A percentile compares a stretch with the other conserved stretches of the same genome.
phyloP scores from a whole-genome alignment of 2,329 filamentous ascomycete species.

The Aureobasidium sp. region DNA sequence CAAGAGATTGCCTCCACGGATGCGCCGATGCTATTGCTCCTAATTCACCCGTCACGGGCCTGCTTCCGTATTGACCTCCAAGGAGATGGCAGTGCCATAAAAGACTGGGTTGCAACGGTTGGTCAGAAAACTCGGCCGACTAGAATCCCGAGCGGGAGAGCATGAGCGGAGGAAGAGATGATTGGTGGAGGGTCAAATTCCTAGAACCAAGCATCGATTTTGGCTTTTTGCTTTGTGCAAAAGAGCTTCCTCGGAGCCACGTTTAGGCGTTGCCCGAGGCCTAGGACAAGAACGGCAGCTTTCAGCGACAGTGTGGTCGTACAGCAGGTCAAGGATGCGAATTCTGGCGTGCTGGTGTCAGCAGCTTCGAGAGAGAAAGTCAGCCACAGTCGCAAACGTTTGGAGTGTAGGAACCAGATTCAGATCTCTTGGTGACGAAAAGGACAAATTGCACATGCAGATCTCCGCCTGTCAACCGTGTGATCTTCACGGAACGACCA shows the following conservation, averaged over 20 bases:
- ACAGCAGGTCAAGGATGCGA: background rate
- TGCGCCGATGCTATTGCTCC: background rate
- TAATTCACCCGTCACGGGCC: background rate
- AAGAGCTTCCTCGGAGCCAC: background rate
- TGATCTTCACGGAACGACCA: constrained; percentile 13
- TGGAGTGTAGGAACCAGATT: background rate
- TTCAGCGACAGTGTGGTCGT: background rate
- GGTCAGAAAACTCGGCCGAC: background rate
- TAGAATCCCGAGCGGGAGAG: background rate
- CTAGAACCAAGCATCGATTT: background rate
- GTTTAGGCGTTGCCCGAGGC: background rate
- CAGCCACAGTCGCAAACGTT: background rate
- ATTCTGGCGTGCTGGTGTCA: background rate
- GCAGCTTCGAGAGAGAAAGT: background rate
- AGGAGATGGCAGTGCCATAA: background rate
- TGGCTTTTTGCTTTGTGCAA: background rate
- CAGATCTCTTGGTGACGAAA: background rate
- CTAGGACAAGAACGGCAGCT: background rate
- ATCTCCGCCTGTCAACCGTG: constrained; percentile 13
- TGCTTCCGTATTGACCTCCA: background rate
- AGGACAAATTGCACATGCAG: constrained; percentile 12
- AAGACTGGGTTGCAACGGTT: background rate
- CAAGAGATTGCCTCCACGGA: background rate
- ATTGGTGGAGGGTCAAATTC: background rate
- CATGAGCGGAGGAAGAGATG: background rate